A percentile compares a stretch with the other conserved stretches of the same genome.
Conservation (phyloP, 108 stramenopile genomes). For the Cylindrotheca fusiformis region DNA sequence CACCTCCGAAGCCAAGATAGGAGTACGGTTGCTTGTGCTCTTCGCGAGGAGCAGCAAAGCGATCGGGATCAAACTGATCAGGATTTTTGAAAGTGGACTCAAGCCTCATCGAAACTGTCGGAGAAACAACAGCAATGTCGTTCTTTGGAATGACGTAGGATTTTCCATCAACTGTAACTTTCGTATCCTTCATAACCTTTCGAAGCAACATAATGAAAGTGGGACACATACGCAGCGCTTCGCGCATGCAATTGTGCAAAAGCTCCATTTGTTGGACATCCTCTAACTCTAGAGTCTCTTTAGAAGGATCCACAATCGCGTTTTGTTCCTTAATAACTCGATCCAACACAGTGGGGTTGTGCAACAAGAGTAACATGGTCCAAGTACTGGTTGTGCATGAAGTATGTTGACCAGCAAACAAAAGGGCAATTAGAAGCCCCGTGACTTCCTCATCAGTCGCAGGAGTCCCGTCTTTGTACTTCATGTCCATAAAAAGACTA, state of each 20-base stretch:
- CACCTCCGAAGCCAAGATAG: conserved; percentile 97
- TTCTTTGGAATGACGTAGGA: conserved; percentile 84
- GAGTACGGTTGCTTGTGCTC: conserved; percentile 96
- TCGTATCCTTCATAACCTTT: conserved; percentile 83
- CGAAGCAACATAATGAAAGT: conserved; percentile 98
- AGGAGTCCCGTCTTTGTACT: conserved; percentile 94
- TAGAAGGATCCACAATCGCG: conserved; percentile 7
- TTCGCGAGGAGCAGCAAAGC: conserved; percentile 90
- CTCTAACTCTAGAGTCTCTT: conserved; percentile 60
- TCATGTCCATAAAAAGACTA: conserved; percentile 94
- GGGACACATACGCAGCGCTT: conserved; percentile 95
- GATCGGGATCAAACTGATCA: conserved; percentile 95
- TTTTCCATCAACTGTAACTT: conserved; percentile 69
- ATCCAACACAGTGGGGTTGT: conserved; percentile 77
- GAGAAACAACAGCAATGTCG: conserved; percentile 91
- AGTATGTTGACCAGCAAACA: conserved; percentile 99
- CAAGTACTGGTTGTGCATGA: conserved; percentile 96
- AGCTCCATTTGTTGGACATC: conserved; percentile 85
- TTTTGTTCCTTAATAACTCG: conserved; percentile 86
- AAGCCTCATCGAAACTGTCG: conserved; percentile 91
- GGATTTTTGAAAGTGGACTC: conserved; percentile 90
- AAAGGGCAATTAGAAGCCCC: conserved; percentile 94
- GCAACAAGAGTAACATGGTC: conserved; percentile 86
- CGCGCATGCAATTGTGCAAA: conserved; percentile 93
- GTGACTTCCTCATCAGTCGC: conserved; percentile 95